Conservation (phyloP, 495 filamentous ascomycete species). For the Daldinia grandis region DNA sequence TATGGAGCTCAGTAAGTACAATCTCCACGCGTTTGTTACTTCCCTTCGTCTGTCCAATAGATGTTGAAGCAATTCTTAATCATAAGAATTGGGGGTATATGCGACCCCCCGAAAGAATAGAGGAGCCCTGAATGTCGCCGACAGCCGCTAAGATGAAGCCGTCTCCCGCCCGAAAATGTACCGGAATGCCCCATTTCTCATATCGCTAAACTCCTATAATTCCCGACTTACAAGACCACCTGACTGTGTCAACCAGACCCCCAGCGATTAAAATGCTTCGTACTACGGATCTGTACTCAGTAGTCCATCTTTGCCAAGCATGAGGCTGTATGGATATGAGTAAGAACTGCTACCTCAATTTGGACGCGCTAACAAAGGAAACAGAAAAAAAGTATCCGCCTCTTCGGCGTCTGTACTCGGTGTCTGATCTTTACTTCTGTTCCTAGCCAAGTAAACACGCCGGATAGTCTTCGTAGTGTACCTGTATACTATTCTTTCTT, state of each 20-base stretch:
- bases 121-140: conserved; percentile 20
- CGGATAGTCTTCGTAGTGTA: conserved; percentile 19
- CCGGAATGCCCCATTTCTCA: conserved; percentile 37
- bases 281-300: conserved; percentile 1
- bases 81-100: conserved; percentile 24
- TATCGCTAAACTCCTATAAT: conserved; percentile 36
- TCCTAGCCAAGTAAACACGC: not conserved
- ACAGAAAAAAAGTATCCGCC: conserved; percentile 15
- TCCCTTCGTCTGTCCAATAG: conserved; percentile 12
- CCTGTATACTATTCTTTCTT: not conserved
- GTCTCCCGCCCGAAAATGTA: conserved; percentile 39
- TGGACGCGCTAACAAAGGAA: conserved; percentile 19
- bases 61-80: conserved; percentile 14
- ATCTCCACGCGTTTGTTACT: conserved; percentile 16
- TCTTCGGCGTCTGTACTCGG: conserved; percentile 26
- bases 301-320: conserved; percentile 21
- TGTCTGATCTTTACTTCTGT: conserved; percentile 16
- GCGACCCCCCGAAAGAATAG: not conserved
- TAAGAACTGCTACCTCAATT: conserved; percentile 30
- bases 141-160: conserved; percentile 17
- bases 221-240: conserved; percentile 41
- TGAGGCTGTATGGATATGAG: conserved; percentile 40
- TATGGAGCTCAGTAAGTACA: conserved; percentile 23
- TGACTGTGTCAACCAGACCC: conserved; percentile 26
- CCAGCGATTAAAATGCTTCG: conserved; percentile 9